These are phyloP conservation scores for Phoenix dactylifera DNA, from an alignment of 176 grass and related monocot species.

Conservation along the genomic window DNA sequence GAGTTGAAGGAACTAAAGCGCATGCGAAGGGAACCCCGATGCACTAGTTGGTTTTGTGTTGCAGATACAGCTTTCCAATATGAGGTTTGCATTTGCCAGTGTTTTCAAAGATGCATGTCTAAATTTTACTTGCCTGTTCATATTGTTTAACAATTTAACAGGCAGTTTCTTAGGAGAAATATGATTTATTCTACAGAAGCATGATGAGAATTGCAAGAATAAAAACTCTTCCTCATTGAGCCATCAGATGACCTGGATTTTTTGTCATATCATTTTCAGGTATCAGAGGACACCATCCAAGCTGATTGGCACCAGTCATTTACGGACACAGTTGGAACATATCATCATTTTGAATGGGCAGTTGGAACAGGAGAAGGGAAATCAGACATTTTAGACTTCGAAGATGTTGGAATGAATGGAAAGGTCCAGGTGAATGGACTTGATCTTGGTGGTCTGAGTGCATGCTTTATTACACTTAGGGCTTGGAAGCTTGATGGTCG, in stretches of 20 bases:
- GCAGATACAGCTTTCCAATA: conserved; percentile 84
- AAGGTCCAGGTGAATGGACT: conserved; percentile 54
- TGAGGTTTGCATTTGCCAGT: conserved; percentile 42
- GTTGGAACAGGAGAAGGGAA: conserved; percentile 81
- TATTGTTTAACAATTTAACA: too few species aligned
- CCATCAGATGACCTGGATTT: conserved; percentile 14
- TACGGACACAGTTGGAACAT: conserved; percentile 44
- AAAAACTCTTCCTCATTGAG: background rate
- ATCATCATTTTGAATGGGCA: conserved; percentile 93
- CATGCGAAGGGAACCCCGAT: conserved; percentile 54
- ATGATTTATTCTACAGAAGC: too few species aligned
- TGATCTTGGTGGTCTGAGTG: conserved; percentile 49
- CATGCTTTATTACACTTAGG: conserved; percentile 62
- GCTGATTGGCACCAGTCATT: conserved; percentile 68
- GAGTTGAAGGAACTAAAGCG: conserved; percentile 94
- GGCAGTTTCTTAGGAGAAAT: too few species aligned
- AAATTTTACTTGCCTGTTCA: too few species aligned
- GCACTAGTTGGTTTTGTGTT: conserved; percentile 85
- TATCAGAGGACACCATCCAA: conserved; percentile 62
- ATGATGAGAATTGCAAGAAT: too few species aligned
- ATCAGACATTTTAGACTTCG: conserved; percentile 66
- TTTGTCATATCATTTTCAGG: conserved; percentile 40
- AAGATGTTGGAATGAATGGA: conserved; percentile 69
- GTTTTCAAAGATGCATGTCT: background rate
- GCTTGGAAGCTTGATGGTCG: conserved; percentile 68